These are phyloP conservation scores for Metarhizium guizhouense DNA, from an alignment of 2,329 filamentous ascomycete genomes.

Conservation along the genomic window DNA sequence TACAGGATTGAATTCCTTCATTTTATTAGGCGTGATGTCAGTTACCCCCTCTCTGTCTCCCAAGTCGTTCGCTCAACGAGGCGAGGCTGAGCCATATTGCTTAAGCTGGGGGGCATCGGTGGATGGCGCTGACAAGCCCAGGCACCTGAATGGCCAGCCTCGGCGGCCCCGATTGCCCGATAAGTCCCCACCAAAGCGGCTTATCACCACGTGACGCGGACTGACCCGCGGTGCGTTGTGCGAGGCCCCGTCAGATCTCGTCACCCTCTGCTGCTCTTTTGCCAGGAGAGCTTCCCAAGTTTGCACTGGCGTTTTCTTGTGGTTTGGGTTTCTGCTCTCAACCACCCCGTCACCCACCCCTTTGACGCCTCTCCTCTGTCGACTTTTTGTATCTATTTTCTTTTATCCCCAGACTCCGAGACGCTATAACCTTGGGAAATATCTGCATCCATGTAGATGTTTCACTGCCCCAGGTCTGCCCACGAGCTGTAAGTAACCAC, in stretches of 20 bases:
- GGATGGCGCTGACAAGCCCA: too few species aligned
- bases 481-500: conserved; percentile 24
- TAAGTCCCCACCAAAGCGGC: not conserved
- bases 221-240: conserved; percentile 18
- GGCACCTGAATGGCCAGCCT: conserved; percentile 5
- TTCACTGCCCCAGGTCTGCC: conserved; percentile 20
- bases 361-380: not conserved
- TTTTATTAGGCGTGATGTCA: too few species aligned
- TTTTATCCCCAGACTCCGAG: not conserved
- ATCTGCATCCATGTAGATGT: conserved; percentile 27
- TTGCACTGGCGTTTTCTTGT: conserved; percentile 17
- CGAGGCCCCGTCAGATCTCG: conserved; percentile 20
- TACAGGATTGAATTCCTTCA: too few species aligned
- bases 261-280: conserved; percentile 22
- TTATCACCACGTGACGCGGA: conserved; percentile 28
- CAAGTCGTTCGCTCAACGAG: not conserved
- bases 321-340: conserved; percentile 7
- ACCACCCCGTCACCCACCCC: not conserved
- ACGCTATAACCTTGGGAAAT: not conserved
- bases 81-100: not conserved
- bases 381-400: not conserved
- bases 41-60: too few species aligned
- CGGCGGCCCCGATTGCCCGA: not conserved
- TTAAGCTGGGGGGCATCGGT: too few species aligned
- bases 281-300: conserved; percentile 26